Evolutionary conservation across 2,329 filamentous ascomycete genomes (phyloP).

Genomic region (Paecilomyces niveus): DNA sequence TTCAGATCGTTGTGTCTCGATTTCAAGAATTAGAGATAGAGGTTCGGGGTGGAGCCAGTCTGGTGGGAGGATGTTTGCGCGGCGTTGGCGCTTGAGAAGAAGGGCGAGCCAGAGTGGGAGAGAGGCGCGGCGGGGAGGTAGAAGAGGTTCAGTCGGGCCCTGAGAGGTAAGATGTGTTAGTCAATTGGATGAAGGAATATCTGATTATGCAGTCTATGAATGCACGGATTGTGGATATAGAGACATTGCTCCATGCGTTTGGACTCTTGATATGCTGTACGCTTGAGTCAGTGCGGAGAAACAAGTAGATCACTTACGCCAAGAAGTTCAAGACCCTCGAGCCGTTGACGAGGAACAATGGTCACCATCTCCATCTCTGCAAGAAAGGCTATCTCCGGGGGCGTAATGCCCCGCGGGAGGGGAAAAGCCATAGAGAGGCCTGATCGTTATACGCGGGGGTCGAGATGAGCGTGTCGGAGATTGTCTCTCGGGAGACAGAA

Average conservation of each 20-base stretch:
- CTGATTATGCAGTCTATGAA: neutral
- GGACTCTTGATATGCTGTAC: neutral
- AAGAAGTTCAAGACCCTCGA: conserved; percentile 78
- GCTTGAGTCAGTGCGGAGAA: neutral
- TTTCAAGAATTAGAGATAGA: conserved; percentile 68
- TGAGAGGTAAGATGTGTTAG: conserved; percentile 31
- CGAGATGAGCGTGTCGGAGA: neutral
- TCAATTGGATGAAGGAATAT: neutral
- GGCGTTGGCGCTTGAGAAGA: conserved; percentile 85
- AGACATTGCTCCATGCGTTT: neutral
- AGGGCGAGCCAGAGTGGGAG: conserved; percentile 92
- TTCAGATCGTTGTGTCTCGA: conserved; percentile 61
- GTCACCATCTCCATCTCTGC: conserved; percentile 98
- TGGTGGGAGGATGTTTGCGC: conserved; percentile 87
- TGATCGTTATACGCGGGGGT: neutral
- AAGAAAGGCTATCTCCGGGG: conserved; percentile 84
- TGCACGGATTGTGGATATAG: neutral
- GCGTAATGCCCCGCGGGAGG: conserved; percentile 62
- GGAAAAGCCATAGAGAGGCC: conserved; percentile 50
- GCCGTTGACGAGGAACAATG: conserved; percentile 79
- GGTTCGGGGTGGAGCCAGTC: conserved; percentile 77
- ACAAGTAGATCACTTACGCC: conserved; percentile 55
- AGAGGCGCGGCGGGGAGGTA: conserved; percentile 70
- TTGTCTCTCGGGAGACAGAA: neutral
- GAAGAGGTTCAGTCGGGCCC: conserved; percentile 70